Evolutionary conservation across 352 stramenopile species (phyloP), one percentile per base, ranked within the genome.

Genomic region (Thalassiosira livingstoniorum): DNA sequence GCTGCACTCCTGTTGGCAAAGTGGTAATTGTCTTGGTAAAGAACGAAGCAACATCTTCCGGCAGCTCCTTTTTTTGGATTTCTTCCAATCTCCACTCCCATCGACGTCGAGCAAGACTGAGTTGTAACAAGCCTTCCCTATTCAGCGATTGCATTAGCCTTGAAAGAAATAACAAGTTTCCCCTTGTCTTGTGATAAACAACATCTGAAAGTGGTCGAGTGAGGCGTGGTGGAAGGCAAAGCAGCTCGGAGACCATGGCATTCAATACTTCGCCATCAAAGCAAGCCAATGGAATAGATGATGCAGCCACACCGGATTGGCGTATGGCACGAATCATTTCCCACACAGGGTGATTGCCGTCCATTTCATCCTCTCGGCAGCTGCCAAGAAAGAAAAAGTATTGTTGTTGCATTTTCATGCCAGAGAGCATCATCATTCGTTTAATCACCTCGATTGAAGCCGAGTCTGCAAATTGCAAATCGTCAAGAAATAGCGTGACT

Each of bases 361-460:
- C 13, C 29, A 43, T 45, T 25, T 73, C 64, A 35, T 51, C 29
- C 25, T 45, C 29, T 23, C 35, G 37, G 11, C 7, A 61, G 64
- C 64, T 51, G 29, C 64, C 64, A 2, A 62, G 55, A 45, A 72
- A 72, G 64, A 72, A 72, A 15, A 73, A 73, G 34, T n/a, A 45
- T 18, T 32, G 61, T 29, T 15, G 7, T 15, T 47, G 39, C 7
- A n/a, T 7, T 0, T 1, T 32, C 7, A 29, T 13, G 18, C 43
- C 37, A 29, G 64, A 10, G 31, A 58, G 18, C 51, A 63, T 31
- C 18, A 73, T 23, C 1, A 73, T 11, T 37, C 39, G 64, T 2
- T 73, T 73, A 10, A 73, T 58, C 32, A 32, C 15, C 42, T 37
- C 47, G 2, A 73, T 73, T 21, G 64, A 73, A 53, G 63, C 63